A percentile compares a stretch with the other conserved stretches of the same genome.
Evolutionary conservation across 2,329 filamentous ascomycete genomes (phyloP).

Genomic region (Metarhizium brunneum): DNA sequence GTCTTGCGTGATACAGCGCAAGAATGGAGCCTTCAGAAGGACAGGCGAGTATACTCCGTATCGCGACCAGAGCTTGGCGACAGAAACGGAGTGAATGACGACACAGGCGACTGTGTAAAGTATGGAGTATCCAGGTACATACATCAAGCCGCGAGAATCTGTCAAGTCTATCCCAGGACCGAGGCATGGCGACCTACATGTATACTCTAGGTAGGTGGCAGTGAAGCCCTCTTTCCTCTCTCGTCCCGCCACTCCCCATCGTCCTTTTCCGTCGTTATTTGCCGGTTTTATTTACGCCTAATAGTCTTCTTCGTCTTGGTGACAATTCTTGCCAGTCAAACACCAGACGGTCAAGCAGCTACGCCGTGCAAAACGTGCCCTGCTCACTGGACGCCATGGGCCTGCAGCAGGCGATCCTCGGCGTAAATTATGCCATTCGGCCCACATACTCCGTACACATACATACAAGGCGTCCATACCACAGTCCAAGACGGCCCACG

Average conservation of each 20-base stretch:
- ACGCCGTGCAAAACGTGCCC: neutral
- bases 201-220: too few relatives aligned
- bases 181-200: too few relatives aligned
- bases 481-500: too few relatives aligned
- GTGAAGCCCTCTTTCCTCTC: too few relatives aligned
- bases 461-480: too few relatives aligned
- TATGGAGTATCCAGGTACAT: too few relatives aligned
- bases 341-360: neutral
- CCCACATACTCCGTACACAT: neutral
- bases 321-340: neutral
- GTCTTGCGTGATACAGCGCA: slow-evolving; percentile 9
- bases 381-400: neutral
- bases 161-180: too few relatives aligned
- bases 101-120: neutral
- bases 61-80: neutral
- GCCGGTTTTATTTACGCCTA: too few relatives aligned
- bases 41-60: neutral
- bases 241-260: too few relatives aligned
- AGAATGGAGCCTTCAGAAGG: neutral
- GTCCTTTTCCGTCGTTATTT: too few relatives aligned
- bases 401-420: neutral
- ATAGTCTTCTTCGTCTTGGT: too few relatives aligned
- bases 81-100: neutral
- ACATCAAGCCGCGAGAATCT: too few relatives aligned
- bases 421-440: neutral